Conservation (phyloP, 2,329 filamentous ascomycete species). For the Rutstroemia sp. region DNA sequence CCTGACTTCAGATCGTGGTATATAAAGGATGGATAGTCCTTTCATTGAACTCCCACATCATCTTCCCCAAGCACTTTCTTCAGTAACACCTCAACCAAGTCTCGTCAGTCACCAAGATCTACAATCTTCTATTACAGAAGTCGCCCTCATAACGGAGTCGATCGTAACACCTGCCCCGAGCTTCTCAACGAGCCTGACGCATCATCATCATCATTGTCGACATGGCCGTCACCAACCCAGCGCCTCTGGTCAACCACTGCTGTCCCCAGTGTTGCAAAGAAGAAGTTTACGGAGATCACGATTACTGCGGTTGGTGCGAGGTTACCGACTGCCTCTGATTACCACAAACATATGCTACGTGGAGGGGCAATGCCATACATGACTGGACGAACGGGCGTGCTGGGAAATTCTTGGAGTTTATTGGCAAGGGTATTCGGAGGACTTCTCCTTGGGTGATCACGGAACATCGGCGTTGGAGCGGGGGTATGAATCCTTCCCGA, state of each 20-base stretch:
- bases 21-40: background rate
- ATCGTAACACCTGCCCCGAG: too few species aligned
- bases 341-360: background rate
- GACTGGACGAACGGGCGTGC: background rate
- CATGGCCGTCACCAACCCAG: slow-evolving; percentile 38
- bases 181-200: background rate
- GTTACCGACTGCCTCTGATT: slow-evolving; percentile 24
- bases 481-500: background rate
- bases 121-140: too few species aligned
- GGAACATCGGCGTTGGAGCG: background rate
- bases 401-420: background rate
- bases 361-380: background rate
- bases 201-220: background rate
- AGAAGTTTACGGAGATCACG: slow-evolving; percentile 41
- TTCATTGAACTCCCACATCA: background rate
- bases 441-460: background rate
- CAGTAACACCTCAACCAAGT: background rate
- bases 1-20: slow-evolving; percentile 1
- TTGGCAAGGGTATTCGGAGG: background rate
- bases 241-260: slow-evolving; percentile 42
- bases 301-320: slow-evolving; percentile 42
- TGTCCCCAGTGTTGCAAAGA: slow-evolving; percentile 46
- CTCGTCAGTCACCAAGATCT: too few species aligned
- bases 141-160: too few species aligned
- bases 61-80: background rate